Evolutionary conservation across 495 filamentous ascomycete species (phyloP), one percentile per base, ranked within the genome.

Genomic region (Podospora conica): DNA sequence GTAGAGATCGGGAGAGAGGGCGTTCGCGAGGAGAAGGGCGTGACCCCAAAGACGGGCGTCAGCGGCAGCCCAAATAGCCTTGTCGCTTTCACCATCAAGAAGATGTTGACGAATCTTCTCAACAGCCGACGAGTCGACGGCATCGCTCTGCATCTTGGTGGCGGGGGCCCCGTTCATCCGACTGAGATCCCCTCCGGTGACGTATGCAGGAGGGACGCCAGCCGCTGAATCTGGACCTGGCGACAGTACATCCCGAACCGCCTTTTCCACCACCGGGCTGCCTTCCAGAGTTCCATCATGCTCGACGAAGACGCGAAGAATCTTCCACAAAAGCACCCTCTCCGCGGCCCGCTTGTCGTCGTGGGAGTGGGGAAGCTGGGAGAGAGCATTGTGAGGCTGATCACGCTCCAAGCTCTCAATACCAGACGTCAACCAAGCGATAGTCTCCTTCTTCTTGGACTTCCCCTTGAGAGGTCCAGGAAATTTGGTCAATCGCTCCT

Each of bases 1-100:
- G 86, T 92, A 97, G 5, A 88, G 74, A 11, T 83, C 80, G 7
- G 79, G 79, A 0, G 78, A 81, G 22, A 94, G 84, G 1, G 94
- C 94, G 33, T 90, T 92, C 20, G 96, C 87, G 55, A 99, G 86
- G 48, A 98, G 84, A 82, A 99, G 88, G 9, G 96, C 96, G 77
- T 99, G 96, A 11, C 90, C 94, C 96, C 96, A 99, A 4, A 98
- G 79, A 48, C 92, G 87, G 73, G 90, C 89, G 72, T 99, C 96
- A n/a, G 91, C 93, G 8, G 96, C 96, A 64, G 86, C 81, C 95
- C 95, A 98, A 11, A 96, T 88, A 3, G 96, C 96, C 70, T 93
- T 92, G 71, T 96, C 93, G 11, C 90, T 84, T 29, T 99, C 90
- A 12, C 96, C 95, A 40, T 82, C 76, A 7, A 96, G 78, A 23